Evolutionary conservation across 768 basidiomycete species (phyloP).

Genomic region (Tylopilus subfusipes): DNA sequence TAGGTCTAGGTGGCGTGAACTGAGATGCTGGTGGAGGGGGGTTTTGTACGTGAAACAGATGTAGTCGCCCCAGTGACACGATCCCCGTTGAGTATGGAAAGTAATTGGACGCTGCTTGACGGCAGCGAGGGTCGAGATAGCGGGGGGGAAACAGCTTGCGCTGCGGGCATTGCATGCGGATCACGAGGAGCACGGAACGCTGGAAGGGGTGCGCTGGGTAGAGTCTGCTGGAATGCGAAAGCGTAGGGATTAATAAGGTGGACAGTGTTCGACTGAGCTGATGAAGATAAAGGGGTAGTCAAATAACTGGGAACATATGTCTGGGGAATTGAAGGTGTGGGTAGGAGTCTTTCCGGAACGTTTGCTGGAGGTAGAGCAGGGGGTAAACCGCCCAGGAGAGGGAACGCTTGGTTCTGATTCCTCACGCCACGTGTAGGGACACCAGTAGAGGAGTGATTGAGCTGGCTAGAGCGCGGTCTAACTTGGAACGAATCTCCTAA

Average conservation of each 20-base stretch:
- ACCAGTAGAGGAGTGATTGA: slow-evolving; percentile 32
- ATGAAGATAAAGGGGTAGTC: slow-evolving; percentile 14
- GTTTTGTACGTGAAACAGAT: slow-evolving; percentile 7
- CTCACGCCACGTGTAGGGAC: slow-evolving; percentile 4
- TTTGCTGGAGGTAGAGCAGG: slow-evolving; percentile 4
- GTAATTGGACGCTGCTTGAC: slow-evolving; percentile 29
- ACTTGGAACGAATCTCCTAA: slow-evolving; percentile 39
- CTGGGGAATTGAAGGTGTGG: slow-evolving; percentile 13
- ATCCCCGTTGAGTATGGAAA: slow-evolving; percentile 36
- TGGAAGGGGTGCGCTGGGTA: slow-evolving; percentile 5
- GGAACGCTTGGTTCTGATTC: slow-evolving; percentile 16
- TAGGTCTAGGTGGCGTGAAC: slow-evolving; percentile 24
- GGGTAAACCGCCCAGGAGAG: slow-evolving; percentile 10
- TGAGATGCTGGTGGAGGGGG: slow-evolving; percentile 12
- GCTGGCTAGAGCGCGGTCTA: slow-evolving; percentile 47
- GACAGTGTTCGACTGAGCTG: slow-evolving; percentile 5
- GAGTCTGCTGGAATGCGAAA: slow-evolving; percentile 7
- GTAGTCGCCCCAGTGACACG: slow-evolving; percentile 10
- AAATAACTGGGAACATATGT: slow-evolving; percentile 18
- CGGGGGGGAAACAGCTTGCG: slow-evolving; percentile 11
- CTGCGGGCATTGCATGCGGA: slow-evolving; percentile 9
- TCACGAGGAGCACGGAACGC: slow-evolving; percentile 12
- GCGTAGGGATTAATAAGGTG: slow-evolving; percentile 16
- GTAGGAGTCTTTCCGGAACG: slow-evolving; percentile 2
- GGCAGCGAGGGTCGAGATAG: slow-evolving; percentile 17